Conservation (phyloP, 2,329 filamentous ascomycete species). For the Trichothecium sympodiale region DNA sequence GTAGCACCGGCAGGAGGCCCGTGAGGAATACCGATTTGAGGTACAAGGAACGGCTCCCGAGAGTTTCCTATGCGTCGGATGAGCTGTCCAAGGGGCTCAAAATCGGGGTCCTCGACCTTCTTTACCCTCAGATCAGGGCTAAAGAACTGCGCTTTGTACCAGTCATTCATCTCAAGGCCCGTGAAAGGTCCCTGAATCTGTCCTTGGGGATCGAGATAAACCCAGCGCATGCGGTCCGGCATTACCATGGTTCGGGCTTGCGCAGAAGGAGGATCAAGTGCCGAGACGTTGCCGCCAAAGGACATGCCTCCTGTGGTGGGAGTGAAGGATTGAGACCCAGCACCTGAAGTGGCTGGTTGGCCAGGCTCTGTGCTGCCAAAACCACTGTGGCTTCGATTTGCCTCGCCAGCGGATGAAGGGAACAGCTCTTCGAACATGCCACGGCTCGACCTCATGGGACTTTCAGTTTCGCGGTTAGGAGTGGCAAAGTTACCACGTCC, state of each 20-base stretch:
- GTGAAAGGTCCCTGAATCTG: slow-evolving; percentile 91
- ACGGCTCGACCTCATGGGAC: slow-evolving; percentile 43
- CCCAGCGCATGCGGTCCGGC: slow-evolving; percentile 98
- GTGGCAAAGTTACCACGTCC: slow-evolving; percentile 48
- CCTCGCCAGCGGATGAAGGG: slow-evolving; percentile 17
- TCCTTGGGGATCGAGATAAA: slow-evolving; percentile 90
- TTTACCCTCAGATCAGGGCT: slow-evolving; percentile 89
- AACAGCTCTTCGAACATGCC: slow-evolving; percentile 47
- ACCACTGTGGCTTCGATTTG: slow-evolving; percentile 17
- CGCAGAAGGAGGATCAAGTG: slow-evolving; percentile 43
- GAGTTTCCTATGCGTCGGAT: slow-evolving; percentile 96
- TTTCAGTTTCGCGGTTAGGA: slow-evolving; percentile 45
- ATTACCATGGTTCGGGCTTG: slow-evolving; percentile 92
- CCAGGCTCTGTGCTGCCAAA: slow-evolving; percentile 27
- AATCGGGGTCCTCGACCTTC: slow-evolving; percentile 86
- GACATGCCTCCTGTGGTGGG: slow-evolving; percentile 18
- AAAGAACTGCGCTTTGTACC: slow-evolving; percentile 99
- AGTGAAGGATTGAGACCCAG: slow-evolving; percentile 22
- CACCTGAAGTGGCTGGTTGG: slow-evolving; percentile 20
- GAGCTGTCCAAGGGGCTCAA: slow-evolving; percentile 88
- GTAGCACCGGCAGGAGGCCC: slow-evolving; percentile 53
- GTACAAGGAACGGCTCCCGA: slow-evolving; percentile 91
- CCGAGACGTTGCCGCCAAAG: slow-evolving; percentile 23
- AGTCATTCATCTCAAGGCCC: slow-evolving; percentile 97
- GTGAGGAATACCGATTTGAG: slow-evolving; percentile 90